Evolutionary conservation across 306 rosid genomes (phyloP).

Genomic region (Trifolium fragiferum): DNA sequence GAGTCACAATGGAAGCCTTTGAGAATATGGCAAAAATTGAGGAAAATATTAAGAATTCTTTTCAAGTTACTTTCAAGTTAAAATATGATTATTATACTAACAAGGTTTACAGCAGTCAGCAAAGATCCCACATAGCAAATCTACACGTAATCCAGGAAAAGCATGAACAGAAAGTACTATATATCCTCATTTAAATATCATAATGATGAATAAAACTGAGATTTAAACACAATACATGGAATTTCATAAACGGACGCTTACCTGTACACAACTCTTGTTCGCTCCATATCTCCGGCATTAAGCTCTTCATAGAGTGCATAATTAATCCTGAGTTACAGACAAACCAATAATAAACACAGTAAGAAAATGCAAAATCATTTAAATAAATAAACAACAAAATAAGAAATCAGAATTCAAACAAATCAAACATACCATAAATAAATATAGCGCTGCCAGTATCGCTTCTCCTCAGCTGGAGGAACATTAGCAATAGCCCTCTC

Average conservation of each 20-base stretch:
- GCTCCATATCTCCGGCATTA: slow-evolving; percentile 74
- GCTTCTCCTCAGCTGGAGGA: slow-evolving; percentile 64
- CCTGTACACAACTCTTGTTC: slow-evolving; percentile 84
- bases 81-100: too few relatives aligned
- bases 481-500: too few relatives aligned
- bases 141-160: too few relatives aligned
- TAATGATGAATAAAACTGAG: background rate
- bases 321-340: slow-evolving; percentile 66
- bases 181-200: slow-evolving; percentile 11
- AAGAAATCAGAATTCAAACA: background rate
- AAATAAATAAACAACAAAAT: background rate
- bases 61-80: too few relatives aligned
- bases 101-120: too few relatives aligned
- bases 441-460: slow-evolving; percentile 91
- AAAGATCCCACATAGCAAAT: too few relatives aligned
- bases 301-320: slow-evolving; percentile 91
- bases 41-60: too few relatives aligned
- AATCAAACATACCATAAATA: slow-evolving; percentile 74
- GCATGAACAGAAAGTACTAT: background rate
- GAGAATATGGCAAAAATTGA: too few relatives aligned
- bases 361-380: slow-evolving; percentile 1
- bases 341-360: slow-evolving; percentile 26
- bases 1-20: too few relatives aligned
- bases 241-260: too few relatives aligned
- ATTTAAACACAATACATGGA: background rate